phyloP scores from a whole-genome alignment of 371 early-diverging fungal species.

The Choanephora cucurbitarum region DNA sequence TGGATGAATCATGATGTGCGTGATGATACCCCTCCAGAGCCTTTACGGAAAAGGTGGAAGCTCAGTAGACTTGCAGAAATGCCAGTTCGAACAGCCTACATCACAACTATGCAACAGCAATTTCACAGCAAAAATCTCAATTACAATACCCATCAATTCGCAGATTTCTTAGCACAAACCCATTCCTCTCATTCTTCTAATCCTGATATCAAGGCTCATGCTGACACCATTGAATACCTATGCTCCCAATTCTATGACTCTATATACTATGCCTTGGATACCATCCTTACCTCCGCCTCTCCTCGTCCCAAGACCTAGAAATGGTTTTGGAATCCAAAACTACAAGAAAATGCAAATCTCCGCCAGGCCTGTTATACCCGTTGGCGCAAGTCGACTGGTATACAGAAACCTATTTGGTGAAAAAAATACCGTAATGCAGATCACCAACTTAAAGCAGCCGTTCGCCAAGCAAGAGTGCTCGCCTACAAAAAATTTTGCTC shows the following conservation, averaged over 20 bases:
- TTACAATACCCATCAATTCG: background rate
- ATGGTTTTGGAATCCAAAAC: background rate
- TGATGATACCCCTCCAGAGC: background rate
- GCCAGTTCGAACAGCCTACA: no score
- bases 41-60: conserved; percentile 1
- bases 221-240: background rate
- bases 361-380: background rate
- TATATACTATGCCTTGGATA: background rate
- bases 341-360: background rate
- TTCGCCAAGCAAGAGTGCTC: no score
- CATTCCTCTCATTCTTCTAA: background rate
- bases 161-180: background rate
- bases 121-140: no score
- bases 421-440: background rate
- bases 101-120: no score
- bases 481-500: no score
- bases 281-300: background rate
- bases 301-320: background rate
- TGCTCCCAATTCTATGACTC: background rate
- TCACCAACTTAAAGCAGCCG: background rate
- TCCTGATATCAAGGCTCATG: background rate
- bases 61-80: background rate
- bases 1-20: no score
- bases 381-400: conserved; percentile 1
- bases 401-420: background rate